Evolutionary conservation across 2,329 filamentous ascomycete genomes (phyloP).

Genomic region (Saccharata proteae): DNA sequence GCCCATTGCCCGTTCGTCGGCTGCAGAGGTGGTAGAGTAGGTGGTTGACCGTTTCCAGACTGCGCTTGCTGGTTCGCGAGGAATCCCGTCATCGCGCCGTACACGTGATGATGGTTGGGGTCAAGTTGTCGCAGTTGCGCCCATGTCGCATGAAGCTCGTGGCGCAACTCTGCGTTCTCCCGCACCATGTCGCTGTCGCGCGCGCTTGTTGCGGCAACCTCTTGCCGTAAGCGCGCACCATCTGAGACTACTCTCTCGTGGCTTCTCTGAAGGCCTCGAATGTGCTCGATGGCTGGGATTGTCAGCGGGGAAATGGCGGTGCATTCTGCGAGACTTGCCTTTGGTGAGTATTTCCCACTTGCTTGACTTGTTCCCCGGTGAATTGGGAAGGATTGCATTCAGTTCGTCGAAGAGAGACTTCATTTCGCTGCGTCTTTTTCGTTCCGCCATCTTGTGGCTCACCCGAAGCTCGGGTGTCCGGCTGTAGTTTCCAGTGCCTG

Average conservation of each 20-base stretch:
- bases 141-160: constrained; percentile 34
- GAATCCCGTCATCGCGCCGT: constrained; percentile 32
- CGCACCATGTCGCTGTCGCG: constrained; percentile 31
- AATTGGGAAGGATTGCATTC: constrained; percentile 65
- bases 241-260: constrained; percentile 28
- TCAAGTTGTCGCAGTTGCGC: constrained; percentile 34
- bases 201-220: constrained; percentile 20
- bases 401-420: constrained; percentile 76
- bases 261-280: constrained; percentile 26
- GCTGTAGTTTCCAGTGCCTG: constrained; percentile 63
- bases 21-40: constrained; percentile 27
- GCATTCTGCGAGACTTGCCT: constrained; percentile 47
- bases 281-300: constrained; percentile 36
- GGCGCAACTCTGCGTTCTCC: constrained; percentile 35
- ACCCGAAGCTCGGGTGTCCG: constrained; percentile 70
- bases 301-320: not conserved
- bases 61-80: constrained; percentile 26
- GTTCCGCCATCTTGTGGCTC: constrained; percentile 74
- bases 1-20: constrained; percentile 20
- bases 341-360: constrained; percentile 86
- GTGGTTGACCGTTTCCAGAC: constrained; percentile 3
- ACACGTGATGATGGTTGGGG: constrained; percentile 34
- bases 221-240: constrained; percentile 29
- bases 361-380: constrained; percentile 71
- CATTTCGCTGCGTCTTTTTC: constrained; percentile 78